These are phyloP conservation scores for Kazachstania psychrophila DNA, from an alignment of 805 yeast genomes.

Conservation along the genomic window DNA sequence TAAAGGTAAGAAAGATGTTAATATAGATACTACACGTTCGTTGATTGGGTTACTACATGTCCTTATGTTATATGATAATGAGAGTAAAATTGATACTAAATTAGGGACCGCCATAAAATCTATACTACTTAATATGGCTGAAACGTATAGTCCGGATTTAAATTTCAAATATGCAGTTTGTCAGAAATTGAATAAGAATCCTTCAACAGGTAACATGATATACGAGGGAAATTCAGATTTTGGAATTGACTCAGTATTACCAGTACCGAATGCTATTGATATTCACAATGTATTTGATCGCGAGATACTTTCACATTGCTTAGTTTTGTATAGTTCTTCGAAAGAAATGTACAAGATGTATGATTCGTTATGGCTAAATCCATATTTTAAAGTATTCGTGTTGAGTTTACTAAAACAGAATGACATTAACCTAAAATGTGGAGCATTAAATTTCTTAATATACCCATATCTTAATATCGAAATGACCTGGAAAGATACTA, in stretches of 20 bases:
- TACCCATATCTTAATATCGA: constrained; percentile 12
- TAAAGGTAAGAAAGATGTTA: not conserved
- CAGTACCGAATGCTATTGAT: constrained; percentile 19
- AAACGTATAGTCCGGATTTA: constrained; percentile 12
- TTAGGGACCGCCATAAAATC: constrained; percentile 7
- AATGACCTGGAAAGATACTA: constrained; percentile 10
- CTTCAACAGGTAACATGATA: constrained; percentile 2
- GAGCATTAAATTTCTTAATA: constrained; percentile 15
- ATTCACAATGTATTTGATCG: constrained; percentile 16
- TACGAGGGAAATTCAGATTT: constrained; percentile 13
- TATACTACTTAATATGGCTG: constrained; percentile 9
- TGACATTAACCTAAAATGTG: constrained; percentile 16
- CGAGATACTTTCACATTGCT: constrained; percentile 10
- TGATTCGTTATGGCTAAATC: constrained; percentile 9
- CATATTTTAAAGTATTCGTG: constrained; percentile 13
- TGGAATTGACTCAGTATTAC: constrained; percentile 8
- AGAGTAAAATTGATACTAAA: constrained; percentile 1
- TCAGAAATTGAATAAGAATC: constrained; percentile 5
- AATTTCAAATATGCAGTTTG: constrained; percentile 17
- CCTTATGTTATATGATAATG: constrained; percentile 6
- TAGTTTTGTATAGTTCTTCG: constrained; percentile 11
- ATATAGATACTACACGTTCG: constrained; percentile 3
- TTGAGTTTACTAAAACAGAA: constrained; percentile 19
- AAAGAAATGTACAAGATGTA: not conserved
- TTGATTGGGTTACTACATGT: constrained; percentile 12